phyloP scores from a whole-genome alignment of 1,284 basidiomycete genomes.

The Termitomyces sp. region DNA sequence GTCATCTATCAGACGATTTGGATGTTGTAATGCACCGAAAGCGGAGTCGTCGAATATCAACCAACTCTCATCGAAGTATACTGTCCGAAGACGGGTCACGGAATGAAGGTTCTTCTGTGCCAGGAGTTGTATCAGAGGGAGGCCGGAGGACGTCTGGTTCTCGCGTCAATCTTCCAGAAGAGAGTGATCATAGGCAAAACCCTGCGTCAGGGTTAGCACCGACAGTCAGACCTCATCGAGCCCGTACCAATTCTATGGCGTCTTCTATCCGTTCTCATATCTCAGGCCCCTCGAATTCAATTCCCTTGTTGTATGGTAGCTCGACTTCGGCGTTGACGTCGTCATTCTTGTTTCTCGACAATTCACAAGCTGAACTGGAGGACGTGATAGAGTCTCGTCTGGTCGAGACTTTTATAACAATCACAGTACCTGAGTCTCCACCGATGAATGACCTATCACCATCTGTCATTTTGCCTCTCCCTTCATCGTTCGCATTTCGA shows the following conservation, averaged over 20 bases:
- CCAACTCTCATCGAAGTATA: slow-evolving; percentile 48
- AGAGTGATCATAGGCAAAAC: slow-evolving; percentile 21
- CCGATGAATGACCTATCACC: slow-evolving; percentile 1
- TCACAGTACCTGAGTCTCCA: slow-evolving; percentile 34
- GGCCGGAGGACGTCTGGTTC: slow-evolving; percentile 36
- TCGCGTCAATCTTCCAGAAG: slow-evolving; percentile 32
- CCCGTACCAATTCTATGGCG: slow-evolving; percentile 47
- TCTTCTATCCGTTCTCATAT: slow-evolving; percentile 37
- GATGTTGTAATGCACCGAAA: slow-evolving; percentile 56
- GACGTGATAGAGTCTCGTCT: slow-evolving; percentile 67
- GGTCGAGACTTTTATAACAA: slow-evolving; percentile 73
- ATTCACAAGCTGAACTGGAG: slow-evolving; percentile 64
- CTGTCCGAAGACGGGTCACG: slow-evolving; percentile 40
- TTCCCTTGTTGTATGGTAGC: slow-evolving; percentile 8
- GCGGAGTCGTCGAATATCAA: slow-evolving; percentile 58
- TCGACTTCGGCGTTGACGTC: slow-evolving; percentile 16
- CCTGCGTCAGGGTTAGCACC: slow-evolving; percentile 24
- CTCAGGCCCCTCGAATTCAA: slow-evolving; percentile 8
- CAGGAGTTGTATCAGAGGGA: slow-evolving; percentile 27
- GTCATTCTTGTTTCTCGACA: slow-evolving; percentile 41
- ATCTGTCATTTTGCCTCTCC: slow-evolving; percentile 12
- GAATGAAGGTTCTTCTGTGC: slow-evolving; percentile 22
- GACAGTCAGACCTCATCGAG: slow-evolving; percentile 35
- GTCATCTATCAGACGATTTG: slow-evolving; percentile 62
- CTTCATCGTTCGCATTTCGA: slow-evolving; percentile 12